These are phyloP conservation scores for Noccaea bulbosa DNA, from an alignment of 345 rosid species.

Conservation along the genomic window DNA sequence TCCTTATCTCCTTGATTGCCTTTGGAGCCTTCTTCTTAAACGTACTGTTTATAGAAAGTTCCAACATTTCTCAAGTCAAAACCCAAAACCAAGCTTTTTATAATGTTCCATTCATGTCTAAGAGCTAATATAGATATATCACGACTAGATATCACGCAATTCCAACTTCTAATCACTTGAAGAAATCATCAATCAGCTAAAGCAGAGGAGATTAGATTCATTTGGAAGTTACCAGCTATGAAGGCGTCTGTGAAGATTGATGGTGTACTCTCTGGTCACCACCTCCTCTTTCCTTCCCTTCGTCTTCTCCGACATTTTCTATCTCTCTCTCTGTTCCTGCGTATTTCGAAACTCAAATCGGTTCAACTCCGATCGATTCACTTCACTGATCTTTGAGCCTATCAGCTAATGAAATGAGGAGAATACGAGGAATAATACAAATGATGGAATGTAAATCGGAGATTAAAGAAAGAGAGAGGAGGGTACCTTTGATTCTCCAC, in stretches of 20 bases:
- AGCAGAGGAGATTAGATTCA: not conserved
- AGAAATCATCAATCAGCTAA: no score
- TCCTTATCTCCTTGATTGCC: slow-evolving; percentile 72
- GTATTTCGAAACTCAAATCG: not conserved
- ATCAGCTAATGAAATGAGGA: no score
- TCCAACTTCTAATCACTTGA: no score
- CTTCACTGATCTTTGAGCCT: not conserved
- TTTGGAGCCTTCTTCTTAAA: slow-evolving; percentile 79
- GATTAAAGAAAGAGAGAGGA: not conserved
- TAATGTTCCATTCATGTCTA: not conserved
- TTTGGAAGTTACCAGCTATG: slow-evolving; percentile 64
- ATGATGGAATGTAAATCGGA: not conserved
- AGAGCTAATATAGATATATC: not conserved
- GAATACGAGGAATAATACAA: not conserved
- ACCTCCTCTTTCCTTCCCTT: slow-evolving; percentile 77
- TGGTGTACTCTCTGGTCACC: slow-evolving; percentile 79
- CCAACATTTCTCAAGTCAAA: not conserved
- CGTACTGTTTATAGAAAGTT: slow-evolving; percentile 48
- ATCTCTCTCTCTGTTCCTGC: not conserved
- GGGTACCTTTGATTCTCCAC: slow-evolving; percentile 16
- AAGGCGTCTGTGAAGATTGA: slow-evolving; percentile 45
- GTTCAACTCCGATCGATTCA: not conserved
- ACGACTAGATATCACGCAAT: not conserved
- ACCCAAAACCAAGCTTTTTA: not conserved
- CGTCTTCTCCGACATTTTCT: slow-evolving; percentile 66